Evolutionary conservation across 768 basidiomycete species (phyloP).

Genomic region (Leucocoprinus sp.): DNA sequence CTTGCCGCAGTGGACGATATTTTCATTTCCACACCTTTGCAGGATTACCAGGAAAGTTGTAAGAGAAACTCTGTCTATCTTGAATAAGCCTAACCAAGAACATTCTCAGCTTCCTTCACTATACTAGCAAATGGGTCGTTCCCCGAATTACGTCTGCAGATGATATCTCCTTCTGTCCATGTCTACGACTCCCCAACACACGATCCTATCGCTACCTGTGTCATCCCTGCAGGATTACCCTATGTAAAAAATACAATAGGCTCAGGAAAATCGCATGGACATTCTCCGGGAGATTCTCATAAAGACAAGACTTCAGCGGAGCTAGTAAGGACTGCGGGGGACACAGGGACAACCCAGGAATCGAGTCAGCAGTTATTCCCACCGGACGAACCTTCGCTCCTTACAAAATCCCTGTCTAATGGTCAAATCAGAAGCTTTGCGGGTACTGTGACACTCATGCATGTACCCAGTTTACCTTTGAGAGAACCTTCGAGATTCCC

Average conservation of each 20-base stretch:
- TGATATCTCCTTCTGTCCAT: conserved; percentile 28
- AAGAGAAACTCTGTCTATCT: conserved; percentile 19
- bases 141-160: conserved; percentile 26
- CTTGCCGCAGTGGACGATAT: neutral
- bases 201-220: conserved; percentile 45
- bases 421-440: neutral
- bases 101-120: conserved; percentile 59
- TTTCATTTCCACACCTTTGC: neutral
- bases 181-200: conserved; percentile 35
- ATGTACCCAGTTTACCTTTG: conserved; percentile 6
- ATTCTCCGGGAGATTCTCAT: neutral
- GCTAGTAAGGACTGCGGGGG: no score
- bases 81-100: neutral
- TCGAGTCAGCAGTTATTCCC: neutral
- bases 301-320: no score
- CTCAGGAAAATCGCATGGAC: neutral
- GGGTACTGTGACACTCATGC: conserved; percentile 5
- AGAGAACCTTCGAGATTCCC: conserved; percentile 6
- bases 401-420: neutral
- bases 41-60: conserved; percentile 81
- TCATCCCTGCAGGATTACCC: conserved; percentile 21
- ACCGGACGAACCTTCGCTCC: neutral
- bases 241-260: neutral
- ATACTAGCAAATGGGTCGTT: conserved; percentile 44
- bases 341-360: neutral